These are phyloP conservation scores for Bryum argenteum DNA, from an alignment of 225 moss, liverwort and hornwort genomes.

Conservation along the genomic window DNA sequence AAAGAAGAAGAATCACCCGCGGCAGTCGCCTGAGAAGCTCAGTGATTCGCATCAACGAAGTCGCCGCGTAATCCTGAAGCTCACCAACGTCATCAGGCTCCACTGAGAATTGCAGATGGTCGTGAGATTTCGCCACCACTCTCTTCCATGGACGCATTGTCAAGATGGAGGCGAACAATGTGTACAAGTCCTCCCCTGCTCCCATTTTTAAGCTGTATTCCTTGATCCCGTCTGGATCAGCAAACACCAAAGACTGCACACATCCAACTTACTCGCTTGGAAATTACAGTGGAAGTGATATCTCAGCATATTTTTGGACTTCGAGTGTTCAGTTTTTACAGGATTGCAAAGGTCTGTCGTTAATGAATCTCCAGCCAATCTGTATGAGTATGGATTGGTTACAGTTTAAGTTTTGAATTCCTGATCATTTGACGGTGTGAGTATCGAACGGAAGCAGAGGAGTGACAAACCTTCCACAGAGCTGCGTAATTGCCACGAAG, in stretches of 20 bases:
- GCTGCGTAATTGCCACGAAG: conserved; percentile 67
- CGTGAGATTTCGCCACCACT: conserved; percentile 52
- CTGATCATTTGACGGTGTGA: no score
- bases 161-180: conserved; percentile 72
- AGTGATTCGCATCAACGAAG: conserved; percentile 60
- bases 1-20: conserved; percentile 62
- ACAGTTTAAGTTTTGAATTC: no score
- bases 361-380: no score
- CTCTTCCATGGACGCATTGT: conserved; percentile 78
- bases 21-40: conserved; percentile 63
- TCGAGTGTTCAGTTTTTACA: no score
- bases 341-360: no score
- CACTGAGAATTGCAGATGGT: conserved; percentile 64
- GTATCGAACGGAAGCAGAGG: background rate
- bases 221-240: conserved; percentile 61
- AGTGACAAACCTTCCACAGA: conserved; percentile 67
- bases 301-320: no score
- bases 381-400: no score
- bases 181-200: conserved; percentile 79
- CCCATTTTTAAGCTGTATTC: conserved; percentile 61
- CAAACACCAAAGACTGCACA: conserved; percentile 65
- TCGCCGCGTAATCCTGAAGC: conserved; percentile 61
- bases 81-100: conserved; percentile 46
- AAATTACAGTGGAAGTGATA: no score
- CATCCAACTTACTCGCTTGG: no score